Percentiles rank a stretch among this genome's conserved stretches.
Conservation (phyloP, 805 yeast genomes). For the Lachancea sp. region DNA sequence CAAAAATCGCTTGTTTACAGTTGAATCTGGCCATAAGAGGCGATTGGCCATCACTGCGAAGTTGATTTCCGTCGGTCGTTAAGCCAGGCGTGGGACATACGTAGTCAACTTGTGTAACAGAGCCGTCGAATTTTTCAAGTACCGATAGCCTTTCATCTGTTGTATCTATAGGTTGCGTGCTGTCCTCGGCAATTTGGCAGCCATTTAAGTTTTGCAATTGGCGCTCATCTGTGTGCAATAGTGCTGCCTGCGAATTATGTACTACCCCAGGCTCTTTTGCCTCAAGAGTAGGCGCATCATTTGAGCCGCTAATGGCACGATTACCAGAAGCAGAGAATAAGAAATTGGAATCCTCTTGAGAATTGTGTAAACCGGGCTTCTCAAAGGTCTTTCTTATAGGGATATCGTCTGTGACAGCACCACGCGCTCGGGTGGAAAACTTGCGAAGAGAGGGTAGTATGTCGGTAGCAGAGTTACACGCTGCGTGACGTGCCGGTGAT, state of each 20-base stretch:
- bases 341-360: too few relatives aligned
- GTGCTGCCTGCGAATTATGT: neutral
- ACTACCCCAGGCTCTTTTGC: neutral
- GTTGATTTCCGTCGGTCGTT: neutral
- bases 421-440: too few relatives aligned
- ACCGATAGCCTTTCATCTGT: neutral
- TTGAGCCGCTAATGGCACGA: too few relatives aligned
- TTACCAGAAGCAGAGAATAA: too few relatives aligned
- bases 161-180: slow-evolving; percentile 5
- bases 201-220: neutral
- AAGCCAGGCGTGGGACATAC: neutral
- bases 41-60: neutral
- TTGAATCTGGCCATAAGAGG: slow-evolving; percentile 2
- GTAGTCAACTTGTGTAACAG: slow-evolving; percentile 4
- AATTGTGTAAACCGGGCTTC: too few relatives aligned
- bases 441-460: too few relatives aligned
- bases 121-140: slow-evolving; percentile 1
- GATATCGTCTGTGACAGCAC: too few relatives aligned
- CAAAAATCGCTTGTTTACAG: neutral
- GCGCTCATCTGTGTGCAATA: neutral
- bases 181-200: neutral
- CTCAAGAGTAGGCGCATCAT: too few relatives aligned
- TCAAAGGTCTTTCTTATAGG: too few relatives aligned
- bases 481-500: too few relatives aligned
- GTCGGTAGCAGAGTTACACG: too few relatives aligned